Evolutionary conservation across 2,329 filamentous ascomycete species (phyloP), one percentile per base, ranked within the genome.

Genomic region (Xylaria sp.): DNA sequence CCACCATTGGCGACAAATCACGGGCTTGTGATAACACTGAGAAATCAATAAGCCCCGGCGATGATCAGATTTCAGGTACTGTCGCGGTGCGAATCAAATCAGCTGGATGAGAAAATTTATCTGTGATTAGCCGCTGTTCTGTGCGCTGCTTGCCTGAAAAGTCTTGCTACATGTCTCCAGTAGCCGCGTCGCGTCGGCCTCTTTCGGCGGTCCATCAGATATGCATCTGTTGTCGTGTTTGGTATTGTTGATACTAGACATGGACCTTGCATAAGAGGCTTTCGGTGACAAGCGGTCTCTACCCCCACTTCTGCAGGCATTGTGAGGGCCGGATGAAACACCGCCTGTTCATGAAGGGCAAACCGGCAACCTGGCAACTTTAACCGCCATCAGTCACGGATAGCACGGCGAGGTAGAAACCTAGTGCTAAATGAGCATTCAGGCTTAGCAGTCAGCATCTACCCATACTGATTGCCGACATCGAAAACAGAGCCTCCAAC

Each of bases 281-380:
- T 33, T 50, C 43, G 50, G 37, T 25, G 42, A 50, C 19, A 45
- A n/a, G 19, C 19, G 31, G 25, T 38, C 53, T 46, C 19, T 57
- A 31, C 54, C 66, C 59, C 67, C 61, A 65, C 63, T 67, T 62
- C 56, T 54, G 51, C 47, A 46, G 43, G 65, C 60, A 63, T 61
- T 66, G 65, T 61, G 65, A 61, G 56, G 53, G 28, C 45, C 47
- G 54, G 63, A 65, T 71, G 71, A 70, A 71, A 71, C 67, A 67
- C 60, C 50, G 54, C 66, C 49, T 63, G 51, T 66, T 61, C 63
- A 56, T 46, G n/a, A 54, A 51, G 50, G 40, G 42, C 50, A 58
- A 64, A 40, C 37, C 50, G 50, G 61, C 50, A 61, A 50, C 23
- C 21, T 45, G 14, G 33, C 31, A 61, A 52, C 57, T 57, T 65